Evolutionary conservation across 208 protist species (phyloP).

Genomic region (Endotrypanum monterogeii): DNA sequence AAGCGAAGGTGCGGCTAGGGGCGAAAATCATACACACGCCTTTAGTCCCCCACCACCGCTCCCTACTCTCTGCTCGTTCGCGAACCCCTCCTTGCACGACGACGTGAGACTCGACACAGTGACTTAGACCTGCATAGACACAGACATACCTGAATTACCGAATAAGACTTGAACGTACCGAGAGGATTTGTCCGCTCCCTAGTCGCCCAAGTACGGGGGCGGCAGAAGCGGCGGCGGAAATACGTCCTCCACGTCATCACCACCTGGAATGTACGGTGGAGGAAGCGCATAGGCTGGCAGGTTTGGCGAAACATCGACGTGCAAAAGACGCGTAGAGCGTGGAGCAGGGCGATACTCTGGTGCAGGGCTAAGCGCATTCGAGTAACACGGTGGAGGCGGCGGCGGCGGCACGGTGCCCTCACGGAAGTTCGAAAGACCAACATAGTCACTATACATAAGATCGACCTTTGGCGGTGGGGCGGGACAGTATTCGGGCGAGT

Average conservation of each 20-base stretch:
- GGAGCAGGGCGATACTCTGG: conserved; percentile 35
- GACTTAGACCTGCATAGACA: not conserved
- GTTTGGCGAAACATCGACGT: conserved; percentile 13
- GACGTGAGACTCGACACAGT: not conserved
- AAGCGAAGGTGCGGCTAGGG: too few relatives aligned
- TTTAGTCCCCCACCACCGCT: too few relatives aligned
- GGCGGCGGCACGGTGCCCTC: conserved; percentile 13
- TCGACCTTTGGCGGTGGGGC: conserved; percentile 23
- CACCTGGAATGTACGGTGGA: conserved; percentile 32
- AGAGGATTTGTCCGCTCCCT: not conserved
- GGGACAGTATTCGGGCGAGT: conserved; percentile 53
- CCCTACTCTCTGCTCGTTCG: too few relatives aligned
- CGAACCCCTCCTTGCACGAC: not conserved
- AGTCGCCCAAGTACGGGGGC: conserved; percentile 22
- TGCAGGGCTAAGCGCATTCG: conserved; percentile 13
- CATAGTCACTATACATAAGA: conserved; percentile 9
- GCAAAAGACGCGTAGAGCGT: conserved; percentile 37
- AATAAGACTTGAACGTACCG: too few relatives aligned
- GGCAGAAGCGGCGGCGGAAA: conserved; percentile 22
- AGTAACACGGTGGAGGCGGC: conserved; percentile 39
- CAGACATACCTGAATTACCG: too few relatives aligned
- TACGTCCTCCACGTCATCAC: conserved; percentile 11
- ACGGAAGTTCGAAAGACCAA: not conserved
- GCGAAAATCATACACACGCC: too few relatives aligned
- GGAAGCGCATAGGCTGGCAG: conserved; percentile 44